Evolutionary conservation across 2,329 filamentous ascomycete genomes (phyloP).

Genomic region (Byssoonygena ceratinophila): DNA sequence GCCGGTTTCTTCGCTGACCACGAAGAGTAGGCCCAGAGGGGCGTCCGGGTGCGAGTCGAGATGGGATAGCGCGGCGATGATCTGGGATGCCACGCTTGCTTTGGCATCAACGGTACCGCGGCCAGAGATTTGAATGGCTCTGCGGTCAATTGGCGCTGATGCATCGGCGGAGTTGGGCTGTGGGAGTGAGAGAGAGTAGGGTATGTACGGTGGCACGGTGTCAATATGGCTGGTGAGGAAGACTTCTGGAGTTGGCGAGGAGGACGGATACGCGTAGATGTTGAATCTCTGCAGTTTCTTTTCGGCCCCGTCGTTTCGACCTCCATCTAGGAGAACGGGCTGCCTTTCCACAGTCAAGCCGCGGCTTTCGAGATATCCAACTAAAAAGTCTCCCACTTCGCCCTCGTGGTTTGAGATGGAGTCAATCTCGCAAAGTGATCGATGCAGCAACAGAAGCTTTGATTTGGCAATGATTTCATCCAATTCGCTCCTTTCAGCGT

Average conservation of each 20-base stretch:
- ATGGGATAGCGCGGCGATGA: constrained; percentile 39
- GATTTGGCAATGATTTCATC: constrained; percentile 33
- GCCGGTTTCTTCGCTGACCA: constrained; percentile 70
- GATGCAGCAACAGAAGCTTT: constrained; percentile 60
- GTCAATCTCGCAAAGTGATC: constrained; percentile 60
- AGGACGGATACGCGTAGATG: constrained; percentile 52
- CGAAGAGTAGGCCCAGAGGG: constrained; percentile 46
- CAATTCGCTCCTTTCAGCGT: constrained; percentile 13
- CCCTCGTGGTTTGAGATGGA: constrained; percentile 63
- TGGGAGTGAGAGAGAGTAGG: constrained; percentile 43
- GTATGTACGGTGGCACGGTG: constrained; percentile 45
- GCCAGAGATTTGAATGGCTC: constrained; percentile 33
- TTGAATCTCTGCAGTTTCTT: constrained; percentile 53
- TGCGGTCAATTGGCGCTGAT: constrained; percentile 13
- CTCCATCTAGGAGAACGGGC: constrained; percentile 25
- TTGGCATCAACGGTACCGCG: constrained; percentile 40
- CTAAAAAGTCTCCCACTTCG: constrained; percentile 57
- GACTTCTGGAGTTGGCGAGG: constrained; percentile 25
- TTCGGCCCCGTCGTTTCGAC: constrained; percentile 13
- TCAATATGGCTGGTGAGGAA: constrained; percentile 67
- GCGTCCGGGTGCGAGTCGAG: constrained; percentile 31
- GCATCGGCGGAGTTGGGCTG: constrained; percentile 13
- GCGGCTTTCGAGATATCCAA: constrained; percentile 51
- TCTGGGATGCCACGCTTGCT: constrained; percentile 37
- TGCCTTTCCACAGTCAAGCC: constrained; percentile 56